Evolutionary conservation across 1,139 yeast genomes (phyloP).

Genomic region (Suhomyces anneliseae): DNA sequence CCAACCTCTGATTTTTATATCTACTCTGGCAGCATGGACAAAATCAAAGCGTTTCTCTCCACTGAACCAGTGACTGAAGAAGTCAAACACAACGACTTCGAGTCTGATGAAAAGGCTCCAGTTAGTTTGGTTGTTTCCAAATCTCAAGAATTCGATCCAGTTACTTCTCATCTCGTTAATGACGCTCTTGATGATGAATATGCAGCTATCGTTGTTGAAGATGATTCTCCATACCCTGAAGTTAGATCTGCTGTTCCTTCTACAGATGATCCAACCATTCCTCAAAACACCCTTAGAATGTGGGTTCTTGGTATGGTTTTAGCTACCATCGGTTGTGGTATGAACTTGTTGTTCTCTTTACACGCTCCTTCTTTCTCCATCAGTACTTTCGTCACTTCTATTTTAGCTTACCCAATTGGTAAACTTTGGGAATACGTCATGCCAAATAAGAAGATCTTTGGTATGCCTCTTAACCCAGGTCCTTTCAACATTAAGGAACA

Average conservation of each 20-base stretch:
- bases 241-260: slow-evolving; percentile 71
- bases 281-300: slow-evolving; percentile 62
- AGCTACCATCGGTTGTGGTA: slow-evolving; percentile 59
- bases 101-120: slow-evolving; percentile 18
- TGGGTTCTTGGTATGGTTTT: slow-evolving; percentile 55
- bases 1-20: not conserved
- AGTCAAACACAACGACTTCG: slow-evolving; percentile 17
- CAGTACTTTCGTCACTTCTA: slow-evolving; percentile 56
- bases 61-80: slow-evolving; percentile 9
- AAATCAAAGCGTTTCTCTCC: slow-evolving; percentile 16
- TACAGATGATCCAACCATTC: slow-evolving; percentile 53
- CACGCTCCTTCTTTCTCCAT: slow-evolving; percentile 57
- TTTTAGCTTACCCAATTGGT: slow-evolving; percentile 66
- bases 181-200: slow-evolving; percentile 38
- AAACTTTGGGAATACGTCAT: slow-evolving; percentile 47
- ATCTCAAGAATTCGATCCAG: slow-evolving; percentile 39
- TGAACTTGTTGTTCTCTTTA: slow-evolving; percentile 60
- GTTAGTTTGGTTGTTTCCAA: slow-evolving; percentile 25
- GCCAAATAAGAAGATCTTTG: slow-evolving; percentile 49
- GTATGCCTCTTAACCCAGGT: slow-evolving; percentile 55
- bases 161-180: slow-evolving; percentile 23
- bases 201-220: slow-evolving; percentile 43
- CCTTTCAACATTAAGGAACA: slow-evolving; percentile 68
- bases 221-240: slow-evolving; percentile 67
- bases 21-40: slow-evolving; percentile 18